Evolutionary conservation across 2,329 filamentous ascomycete genomes (phyloP).

Genomic region (Aspergillus unguis): DNA sequence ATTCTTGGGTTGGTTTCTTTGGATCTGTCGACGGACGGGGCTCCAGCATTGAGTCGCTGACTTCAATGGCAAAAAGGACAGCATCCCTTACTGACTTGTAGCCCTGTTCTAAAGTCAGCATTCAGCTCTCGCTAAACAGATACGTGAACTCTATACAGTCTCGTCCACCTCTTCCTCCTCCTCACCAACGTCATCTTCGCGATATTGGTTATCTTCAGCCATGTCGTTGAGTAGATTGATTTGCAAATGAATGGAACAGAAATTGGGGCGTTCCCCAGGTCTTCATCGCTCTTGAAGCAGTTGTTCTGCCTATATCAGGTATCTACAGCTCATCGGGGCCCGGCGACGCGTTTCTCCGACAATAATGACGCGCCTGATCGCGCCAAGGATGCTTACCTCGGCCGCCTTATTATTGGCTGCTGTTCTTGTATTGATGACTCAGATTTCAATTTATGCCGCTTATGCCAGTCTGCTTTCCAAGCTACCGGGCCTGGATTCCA

Average conservation of each 20-base stretch:
- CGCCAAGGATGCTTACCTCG: conserved; percentile 4
- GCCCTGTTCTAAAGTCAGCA: conserved; percentile 51
- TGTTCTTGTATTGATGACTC: conserved; percentile 24
- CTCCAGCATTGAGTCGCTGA: conserved; percentile 82
- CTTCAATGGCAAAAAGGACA: conserved; percentile 92
- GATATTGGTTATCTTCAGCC: conserved; percentile 36
- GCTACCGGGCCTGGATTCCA: too few relatives aligned
- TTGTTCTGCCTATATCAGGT: conserved; percentile 16
- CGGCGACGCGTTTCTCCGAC: conserved; percentile 23
- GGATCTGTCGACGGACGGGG: conserved; percentile 61
- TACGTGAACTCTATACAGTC: conserved; percentile 29
- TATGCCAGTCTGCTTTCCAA: too few relatives aligned
- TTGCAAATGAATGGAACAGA: neutral
- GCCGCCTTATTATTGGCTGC: too few relatives aligned
- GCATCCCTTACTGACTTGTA: conserved; percentile 95
- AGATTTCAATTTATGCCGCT: too few relatives aligned
- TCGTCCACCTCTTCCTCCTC: conserved; percentile 49
- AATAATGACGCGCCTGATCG: conserved; percentile 20
- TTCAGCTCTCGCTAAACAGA: neutral
- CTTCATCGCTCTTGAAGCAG: neutral
- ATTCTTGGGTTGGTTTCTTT: conserved; percentile 76
- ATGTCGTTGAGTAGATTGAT: conserved; percentile 19
- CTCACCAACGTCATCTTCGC: conserved; percentile 41
- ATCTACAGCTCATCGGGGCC: conserved; percentile 15
- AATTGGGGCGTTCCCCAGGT: neutral